Evolutionary conservation across 2,329 filamentous ascomycete species (phyloP), one percentile per base, ranked within the genome.

Genomic region (Pleurostoma richardsiae): DNA sequence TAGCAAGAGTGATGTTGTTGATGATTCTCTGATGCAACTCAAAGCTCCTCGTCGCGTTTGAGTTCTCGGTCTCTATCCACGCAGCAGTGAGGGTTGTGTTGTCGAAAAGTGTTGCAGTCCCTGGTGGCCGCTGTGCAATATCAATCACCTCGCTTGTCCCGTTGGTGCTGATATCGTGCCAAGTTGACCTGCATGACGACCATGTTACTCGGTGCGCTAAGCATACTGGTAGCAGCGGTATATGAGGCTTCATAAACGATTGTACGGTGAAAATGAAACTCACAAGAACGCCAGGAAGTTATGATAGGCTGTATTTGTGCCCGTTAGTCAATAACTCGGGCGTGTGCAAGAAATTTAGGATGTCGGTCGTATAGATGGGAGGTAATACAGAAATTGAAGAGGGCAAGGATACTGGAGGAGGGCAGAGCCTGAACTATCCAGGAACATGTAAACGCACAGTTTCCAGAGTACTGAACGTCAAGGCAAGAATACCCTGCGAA

Each of bases 1-100:
- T 85, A 0, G 86, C 86, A 53, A 91, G 72, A 0, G 85, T 87
- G 29, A 90, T 80, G 52, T 91, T 90, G 59, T 90, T 88, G 56
- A 92, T 69, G 36, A 86, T 72, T 29, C 86, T 73, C 0, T 69
- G 65, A 45, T 79, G 61, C 8, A 71, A 59, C 4, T 70, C 59
- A 4, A 74, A 84, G 0, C 72, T 66, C 4, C 67, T 61, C 0
- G 72, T 71, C 19, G 82, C 74, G 46, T 88, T 71, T 31, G 73
- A 65, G 6, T 73, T 66, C 2, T 74, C 56, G 0, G 64, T 69
- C 47, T 86, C 74, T 36, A 90, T 80, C 88, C 88, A 94, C 2
- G 79, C 72, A 0, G 81, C 83, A 2, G 67, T 73, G 46, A 91
- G 71, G 0, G 86, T 90, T 0, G 84, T 89, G 53, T 90, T 90